These are phyloP conservation scores for Cutaneotrichosporon mucoides DNA, from an alignment of 1,284 basidiomycete genomes.

Conservation along the genomic window DNA sequence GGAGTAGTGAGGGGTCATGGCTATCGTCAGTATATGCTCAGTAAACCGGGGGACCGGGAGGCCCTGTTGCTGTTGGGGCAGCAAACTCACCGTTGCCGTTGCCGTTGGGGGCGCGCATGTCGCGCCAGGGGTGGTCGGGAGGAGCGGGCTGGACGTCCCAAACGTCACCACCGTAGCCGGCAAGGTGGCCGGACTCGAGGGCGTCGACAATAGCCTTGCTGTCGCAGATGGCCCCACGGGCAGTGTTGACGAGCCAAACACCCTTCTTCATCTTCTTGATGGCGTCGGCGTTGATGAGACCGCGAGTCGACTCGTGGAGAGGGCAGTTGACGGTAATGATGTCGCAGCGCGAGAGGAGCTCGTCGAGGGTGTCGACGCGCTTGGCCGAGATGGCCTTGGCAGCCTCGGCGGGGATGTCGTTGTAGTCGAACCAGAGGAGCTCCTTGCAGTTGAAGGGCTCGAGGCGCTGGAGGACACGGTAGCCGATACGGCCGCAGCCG, in stretches of 20 bases:
- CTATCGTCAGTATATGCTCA: too few species aligned
- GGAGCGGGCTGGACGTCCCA: conserved; percentile 82
- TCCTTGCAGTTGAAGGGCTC: conserved; percentile 86
- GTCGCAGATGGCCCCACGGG: conserved; percentile 88
- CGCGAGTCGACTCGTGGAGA: conserved; percentile 79
- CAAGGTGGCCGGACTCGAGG: conserved; percentile 70
- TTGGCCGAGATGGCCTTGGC: conserved; percentile 67
- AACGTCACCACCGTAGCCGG: conserved; percentile 66
- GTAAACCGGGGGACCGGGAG: too few species aligned
- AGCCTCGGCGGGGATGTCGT: conserved; percentile 69
- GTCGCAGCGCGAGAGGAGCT: conserved; percentile 66
- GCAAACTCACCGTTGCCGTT: conserved; percentile 60
- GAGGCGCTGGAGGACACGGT: conserved; percentile 83
- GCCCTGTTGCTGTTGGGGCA: background rate
- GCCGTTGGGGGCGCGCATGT: conserved; percentile 71
- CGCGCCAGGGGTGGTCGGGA: conserved; percentile 79
- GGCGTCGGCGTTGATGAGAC: conserved; percentile 75
- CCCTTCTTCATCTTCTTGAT: conserved; percentile 85
- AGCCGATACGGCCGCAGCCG: conserved; percentile 80
- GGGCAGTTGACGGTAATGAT: conserved; percentile 65
- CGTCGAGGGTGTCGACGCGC: conserved; percentile 76
- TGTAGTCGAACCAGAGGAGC: conserved; percentile 90
- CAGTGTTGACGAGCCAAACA: conserved; percentile 90
- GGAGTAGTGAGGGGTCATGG: conserved; percentile 57
- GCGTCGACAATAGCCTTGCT: conserved; percentile 74